phyloP scores from a whole-genome alignment of 805 yeast genomes.

The Saccharomycopsis amapae region DNA sequence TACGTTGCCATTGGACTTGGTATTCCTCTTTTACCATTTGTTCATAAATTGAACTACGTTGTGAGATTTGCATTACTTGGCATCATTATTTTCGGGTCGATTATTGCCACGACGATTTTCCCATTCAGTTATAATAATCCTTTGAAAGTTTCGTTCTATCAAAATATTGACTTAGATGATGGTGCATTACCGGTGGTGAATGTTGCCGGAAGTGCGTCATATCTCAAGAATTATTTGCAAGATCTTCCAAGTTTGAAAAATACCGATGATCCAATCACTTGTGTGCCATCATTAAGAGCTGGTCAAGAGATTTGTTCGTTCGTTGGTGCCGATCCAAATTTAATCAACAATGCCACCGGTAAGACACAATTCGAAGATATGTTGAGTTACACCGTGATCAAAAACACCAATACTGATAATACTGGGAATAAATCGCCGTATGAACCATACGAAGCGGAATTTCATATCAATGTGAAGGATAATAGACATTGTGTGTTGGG shows the following conservation, averaged over 20 bases:
- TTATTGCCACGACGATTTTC: slow-evolving; percentile 32
- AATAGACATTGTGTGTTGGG: slow-evolving; percentile 58
- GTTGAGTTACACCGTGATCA: slow-evolving; percentile 43
- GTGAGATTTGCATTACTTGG: slow-evolving; percentile 36
- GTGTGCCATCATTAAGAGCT: slow-evolving; percentile 27
- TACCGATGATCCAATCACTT: slow-evolving; percentile 27
- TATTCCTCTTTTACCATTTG: slow-evolving; percentile 57
- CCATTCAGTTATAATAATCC: slow-evolving; percentile 65
- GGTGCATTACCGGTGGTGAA: slow-evolving; percentile 33
- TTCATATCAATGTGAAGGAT: slow-evolving; percentile 49
- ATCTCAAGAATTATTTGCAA: slow-evolving; percentile 38
- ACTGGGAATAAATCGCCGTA: slow-evolving; percentile 40
- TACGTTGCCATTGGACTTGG: slow-evolving; percentile 34
- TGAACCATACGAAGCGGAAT: slow-evolving; percentile 58
- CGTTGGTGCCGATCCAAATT: slow-evolving; percentile 42
- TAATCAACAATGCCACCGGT: slow-evolving; percentile 32
- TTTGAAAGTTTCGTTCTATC: slow-evolving; percentile 63
- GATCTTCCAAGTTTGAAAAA: slow-evolving; percentile 62
- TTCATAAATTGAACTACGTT: slow-evolving; percentile 55
- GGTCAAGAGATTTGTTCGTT: slow-evolving; percentile 52
- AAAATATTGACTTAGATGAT: slow-evolving; percentile 44
- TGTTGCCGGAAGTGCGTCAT: slow-evolving; percentile 46
- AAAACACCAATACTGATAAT: slow-evolving; percentile 33
- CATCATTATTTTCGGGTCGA: slow-evolving; percentile 33
- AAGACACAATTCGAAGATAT: slow-evolving; percentile 35